These are phyloP conservation scores for Cercospora nicotianae DNA, from an alignment of 2,329 filamentous ascomycete genomes.

Conservation along the genomic window DNA sequence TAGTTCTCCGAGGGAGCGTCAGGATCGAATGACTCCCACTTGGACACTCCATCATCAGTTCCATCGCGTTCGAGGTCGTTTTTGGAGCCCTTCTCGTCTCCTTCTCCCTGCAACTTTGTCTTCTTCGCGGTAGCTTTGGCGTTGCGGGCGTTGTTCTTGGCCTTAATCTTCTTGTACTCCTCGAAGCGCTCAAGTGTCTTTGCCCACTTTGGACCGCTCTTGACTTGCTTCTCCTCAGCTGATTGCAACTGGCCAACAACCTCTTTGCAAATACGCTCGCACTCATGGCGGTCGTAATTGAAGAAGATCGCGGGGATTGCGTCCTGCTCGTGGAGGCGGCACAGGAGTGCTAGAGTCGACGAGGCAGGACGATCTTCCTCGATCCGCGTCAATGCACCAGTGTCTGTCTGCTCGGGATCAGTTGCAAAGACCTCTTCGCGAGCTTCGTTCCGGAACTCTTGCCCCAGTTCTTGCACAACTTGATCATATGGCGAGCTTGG, in stretches of 20 bases:
- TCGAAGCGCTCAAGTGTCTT: constrained; percentile 60
- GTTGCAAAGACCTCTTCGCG: constrained; percentile 32
- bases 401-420: constrained; percentile 8
- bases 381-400: constrained; percentile 15
- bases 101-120: constrained; percentile 39
- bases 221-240: constrained; percentile 59
- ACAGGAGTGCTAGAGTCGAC: constrained; percentile 59
- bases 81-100: constrained; percentile 54
- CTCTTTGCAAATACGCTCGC: constrained; percentile 58
- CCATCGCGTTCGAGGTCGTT: constrained; percentile 59
- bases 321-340: constrained; percentile 60
- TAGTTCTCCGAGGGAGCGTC: constrained; percentile 63
- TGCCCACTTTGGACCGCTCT: constrained; percentile 60
- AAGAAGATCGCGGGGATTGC: constrained; percentile 74
- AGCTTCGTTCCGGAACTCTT: constrained; percentile 28
- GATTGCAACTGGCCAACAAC: constrained; percentile 56
- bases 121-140: constrained; percentile 43
- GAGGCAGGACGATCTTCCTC: constrained; percentile 24
- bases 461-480: constrained; percentile 53
- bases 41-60: constrained; percentile 55
- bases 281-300: constrained; percentile 68
- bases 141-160: constrained; percentile 39
- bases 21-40: constrained; percentile 67
- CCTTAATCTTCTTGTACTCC: constrained; percentile 54
- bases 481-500: constrained; percentile 53